Conservation (phyloP, 352 stramenopile species). For the Phytophthora multivora region DNA sequence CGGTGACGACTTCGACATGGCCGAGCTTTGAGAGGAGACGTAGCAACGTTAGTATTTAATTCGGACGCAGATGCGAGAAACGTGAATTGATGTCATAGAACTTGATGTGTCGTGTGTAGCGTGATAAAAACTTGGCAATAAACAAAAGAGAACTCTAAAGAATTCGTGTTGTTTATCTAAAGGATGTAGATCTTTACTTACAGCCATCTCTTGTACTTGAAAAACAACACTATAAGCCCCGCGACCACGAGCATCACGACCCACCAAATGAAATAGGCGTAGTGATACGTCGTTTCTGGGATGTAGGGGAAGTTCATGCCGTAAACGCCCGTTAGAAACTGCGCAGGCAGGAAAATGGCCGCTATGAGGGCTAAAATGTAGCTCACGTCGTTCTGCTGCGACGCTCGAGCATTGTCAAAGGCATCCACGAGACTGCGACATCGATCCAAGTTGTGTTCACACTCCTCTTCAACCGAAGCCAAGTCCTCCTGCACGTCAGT, state of each 20-base stretch:
- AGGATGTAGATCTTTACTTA: slow-evolving; percentile 10
- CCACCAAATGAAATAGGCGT: slow-evolving; percentile 85
- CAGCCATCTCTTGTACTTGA: slow-evolving; percentile 69
- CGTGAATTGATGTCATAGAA: slow-evolving; percentile 32
- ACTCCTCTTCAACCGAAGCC: slow-evolving; percentile 70
- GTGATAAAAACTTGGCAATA: slow-evolving; percentile 18
- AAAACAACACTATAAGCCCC: slow-evolving; percentile 47
- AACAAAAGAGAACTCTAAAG: slow-evolving; percentile 2
- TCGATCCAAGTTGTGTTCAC: slow-evolving; percentile 71
- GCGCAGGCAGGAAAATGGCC: slow-evolving; percentile 76
- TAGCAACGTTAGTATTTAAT: slow-evolving; percentile 32
- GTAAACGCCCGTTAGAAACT: slow-evolving; percentile 85
- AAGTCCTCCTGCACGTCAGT: slow-evolving; percentile 84
- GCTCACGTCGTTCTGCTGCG: slow-evolving; percentile 73
- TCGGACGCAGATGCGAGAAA: slow-evolving; percentile 6
- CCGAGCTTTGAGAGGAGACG: slow-evolving; percentile 22
- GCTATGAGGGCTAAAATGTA: slow-evolving; percentile 79
- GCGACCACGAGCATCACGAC: slow-evolving; percentile 48
- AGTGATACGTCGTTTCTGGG: slow-evolving; percentile 65
- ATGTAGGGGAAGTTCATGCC: slow-evolving; percentile 90
- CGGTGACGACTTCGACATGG: slow-evolving; percentile 29
- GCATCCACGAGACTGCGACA: slow-evolving; percentile 70
- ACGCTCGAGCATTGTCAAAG: slow-evolving; percentile 60
- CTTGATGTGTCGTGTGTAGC: slow-evolving; percentile 16
- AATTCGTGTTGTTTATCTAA: not conserved